Percentiles rank a stretch among this genome's conserved stretches.
Conservation (phyloP, 768 basidiomycete species). For the Dentipellis sp. region DNA sequence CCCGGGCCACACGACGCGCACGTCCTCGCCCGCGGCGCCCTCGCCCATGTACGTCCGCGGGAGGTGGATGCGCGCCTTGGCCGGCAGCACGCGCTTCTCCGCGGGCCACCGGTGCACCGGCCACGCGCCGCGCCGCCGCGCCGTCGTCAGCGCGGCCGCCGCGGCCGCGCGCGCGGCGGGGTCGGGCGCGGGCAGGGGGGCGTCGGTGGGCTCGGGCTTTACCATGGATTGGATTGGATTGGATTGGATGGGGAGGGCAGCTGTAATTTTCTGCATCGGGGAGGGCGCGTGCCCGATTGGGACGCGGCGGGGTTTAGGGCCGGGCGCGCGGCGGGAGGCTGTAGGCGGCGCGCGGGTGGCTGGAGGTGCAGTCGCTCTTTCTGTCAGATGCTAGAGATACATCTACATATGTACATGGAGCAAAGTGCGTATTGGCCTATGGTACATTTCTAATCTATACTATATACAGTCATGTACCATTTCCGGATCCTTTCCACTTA, state of each 20-base stretch:
- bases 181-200: background rate
- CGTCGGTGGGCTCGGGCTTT: background rate
- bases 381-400: background rate
- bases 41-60: slow-evolving; percentile 30
- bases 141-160: background rate
- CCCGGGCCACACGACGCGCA: slow-evolving; percentile 21
- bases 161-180: background rate
- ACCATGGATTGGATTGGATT: background rate
- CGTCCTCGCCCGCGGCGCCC: slow-evolving; percentile 23
- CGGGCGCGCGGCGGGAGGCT: background rate
- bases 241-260: background rate
- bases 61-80: slow-evolving; percentile 26
- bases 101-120: slow-evolving; percentile 31
- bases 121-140: slow-evolving; percentile 21
- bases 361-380: too few relatives aligned
- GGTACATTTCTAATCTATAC: background rate
- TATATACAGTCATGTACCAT: too few relatives aligned
- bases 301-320: background rate
- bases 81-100: slow-evolving; percentile 23
- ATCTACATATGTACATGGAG: background rate
- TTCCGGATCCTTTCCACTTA: too few relatives aligned
- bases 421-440: background rate
- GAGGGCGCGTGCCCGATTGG: background rate
- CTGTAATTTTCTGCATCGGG: background rate
- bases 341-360: background rate